Evolutionary conservation across 192 early-diverging fungal genomes (phyloP).

Genomic region (Linnemannia zychae): DNA sequence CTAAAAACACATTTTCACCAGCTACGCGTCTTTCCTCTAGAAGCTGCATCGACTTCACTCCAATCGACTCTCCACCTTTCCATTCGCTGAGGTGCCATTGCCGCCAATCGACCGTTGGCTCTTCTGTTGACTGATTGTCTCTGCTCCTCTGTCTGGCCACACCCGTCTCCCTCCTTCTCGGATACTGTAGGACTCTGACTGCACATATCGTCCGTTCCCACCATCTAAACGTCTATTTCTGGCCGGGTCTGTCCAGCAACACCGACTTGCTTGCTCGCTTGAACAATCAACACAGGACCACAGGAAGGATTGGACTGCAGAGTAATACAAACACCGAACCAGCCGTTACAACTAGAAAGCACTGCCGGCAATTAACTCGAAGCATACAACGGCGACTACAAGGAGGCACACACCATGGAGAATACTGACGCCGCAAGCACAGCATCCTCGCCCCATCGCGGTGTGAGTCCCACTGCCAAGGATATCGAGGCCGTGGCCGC

Average conservation of each 20-base stretch:
- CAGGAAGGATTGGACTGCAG: neutral
- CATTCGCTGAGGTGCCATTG: neutral
- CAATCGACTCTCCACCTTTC: neutral
- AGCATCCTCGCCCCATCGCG: slow-evolving; percentile 2
- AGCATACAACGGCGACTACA: slow-evolving; percentile 11
- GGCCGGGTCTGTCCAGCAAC: neutral
- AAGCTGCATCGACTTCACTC: neutral
- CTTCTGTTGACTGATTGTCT: slow-evolving; percentile 6
- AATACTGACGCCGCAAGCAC: neutral
- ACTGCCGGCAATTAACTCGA: neutral
- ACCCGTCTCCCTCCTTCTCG: neutral
- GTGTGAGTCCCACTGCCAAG: slow-evolving; percentile 1
- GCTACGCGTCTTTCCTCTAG: neutral
- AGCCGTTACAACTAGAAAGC: neutral
- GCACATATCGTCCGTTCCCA: too few species aligned
- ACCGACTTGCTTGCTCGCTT: neutral
- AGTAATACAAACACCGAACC: neutral
- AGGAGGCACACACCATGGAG: neutral
- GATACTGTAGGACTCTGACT: neutral
- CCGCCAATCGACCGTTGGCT: slow-evolving; percentile 9
- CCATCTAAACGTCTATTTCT: neutral
- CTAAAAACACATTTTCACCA: neutral
- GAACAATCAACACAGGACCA: neutral
- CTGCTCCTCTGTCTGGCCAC: neutral
- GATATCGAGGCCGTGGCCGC: slow-evolving; percentile 21